Conservation (phyloP, 2,329 filamentous ascomycete genomes). For the Knufia fluminis region DNA sequence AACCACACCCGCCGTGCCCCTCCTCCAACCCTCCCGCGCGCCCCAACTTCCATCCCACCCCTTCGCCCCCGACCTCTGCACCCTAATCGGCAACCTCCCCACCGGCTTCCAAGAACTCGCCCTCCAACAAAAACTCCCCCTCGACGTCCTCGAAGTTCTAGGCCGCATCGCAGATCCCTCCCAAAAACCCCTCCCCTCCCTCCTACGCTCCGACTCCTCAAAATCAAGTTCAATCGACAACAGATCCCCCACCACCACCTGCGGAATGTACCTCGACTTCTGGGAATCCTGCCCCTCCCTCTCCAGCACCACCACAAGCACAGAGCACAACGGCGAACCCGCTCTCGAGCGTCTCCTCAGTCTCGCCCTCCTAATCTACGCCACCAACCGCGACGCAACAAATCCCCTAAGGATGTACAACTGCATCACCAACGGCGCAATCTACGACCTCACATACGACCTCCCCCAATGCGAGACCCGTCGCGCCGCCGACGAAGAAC, state of each 20-base stretch:
- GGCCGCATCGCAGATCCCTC: constrained; percentile 1
- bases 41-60: constrained; percentile 11
- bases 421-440: constrained; percentile 7
- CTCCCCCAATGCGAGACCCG: background rate
- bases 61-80: constrained; percentile 13
- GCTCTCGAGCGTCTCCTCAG: background rate
- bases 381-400: background rate
- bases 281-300: constrained; percentile 7
- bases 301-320: background rate
- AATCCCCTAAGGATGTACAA: constrained; percentile 6
- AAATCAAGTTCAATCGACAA: background rate
- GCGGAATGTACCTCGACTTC: constrained; percentile 7
- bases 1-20: background rate
- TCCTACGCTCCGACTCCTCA: background rate
- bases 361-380: constrained; percentile 1
- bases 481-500: background rate
- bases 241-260: background rate
- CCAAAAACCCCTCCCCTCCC: background rate
- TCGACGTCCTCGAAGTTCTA: constrained; percentile 7
- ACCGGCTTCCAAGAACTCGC: constrained; percentile 17
- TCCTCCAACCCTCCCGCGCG: background rate
- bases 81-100: constrained; percentile 11
- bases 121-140: constrained; percentile 6
- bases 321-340: background rate
- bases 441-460: constrained; percentile 2